A percentile compares a stretch with the other conserved stretches of the same genome.
phyloP scores from a whole-genome alignment of 2,329 filamentous ascomycete genomes.

The Lojkania enalia region DNA sequence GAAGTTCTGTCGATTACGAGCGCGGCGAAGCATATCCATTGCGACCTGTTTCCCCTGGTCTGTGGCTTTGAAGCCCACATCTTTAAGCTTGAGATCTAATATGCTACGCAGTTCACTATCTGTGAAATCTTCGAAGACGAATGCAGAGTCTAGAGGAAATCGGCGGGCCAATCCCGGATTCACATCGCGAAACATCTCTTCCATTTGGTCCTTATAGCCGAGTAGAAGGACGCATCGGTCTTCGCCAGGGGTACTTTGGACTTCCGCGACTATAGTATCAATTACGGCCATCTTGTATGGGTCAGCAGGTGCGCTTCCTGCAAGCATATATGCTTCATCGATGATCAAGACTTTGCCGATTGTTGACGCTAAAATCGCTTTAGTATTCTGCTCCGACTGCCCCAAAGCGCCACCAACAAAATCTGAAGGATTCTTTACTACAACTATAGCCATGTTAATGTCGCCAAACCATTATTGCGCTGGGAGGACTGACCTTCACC shows the following conservation, averaged over 20 bases:
- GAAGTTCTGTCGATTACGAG: conserved; percentile 67
- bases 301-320: conserved; percentile 47
- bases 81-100: conserved; percentile 64
- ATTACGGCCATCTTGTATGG: conserved; percentile 66
- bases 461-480: background rate
- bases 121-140: conserved; percentile 70
- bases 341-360: conserved; percentile 77
- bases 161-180: conserved; percentile 71
- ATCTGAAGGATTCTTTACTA: conserved; percentile 73
- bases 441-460: conserved; percentile 50
- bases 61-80: conserved; percentile 58
- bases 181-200: conserved; percentile 71
- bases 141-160: conserved; percentile 66
- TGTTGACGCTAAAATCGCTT: conserved; percentile 67
- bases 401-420: conserved; percentile 70
- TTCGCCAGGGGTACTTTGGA: conserved; percentile 70
- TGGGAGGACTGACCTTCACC: conserved; percentile 66
- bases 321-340: conserved; percentile 76
- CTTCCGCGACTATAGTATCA: conserved; percentile 73
- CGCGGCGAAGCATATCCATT: conserved; percentile 62
- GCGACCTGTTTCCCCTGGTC: conserved; percentile 55
- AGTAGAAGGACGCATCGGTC: conserved; percentile 73
- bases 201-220: conserved; percentile 71
- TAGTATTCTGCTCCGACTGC: conserved; percentile 70
- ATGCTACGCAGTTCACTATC: conserved; percentile 62